These are phyloP conservation scores for Lyophyllum semitale DNA, from an alignment of 768 basidiomycete species.

Conservation along the genomic window DNA sequence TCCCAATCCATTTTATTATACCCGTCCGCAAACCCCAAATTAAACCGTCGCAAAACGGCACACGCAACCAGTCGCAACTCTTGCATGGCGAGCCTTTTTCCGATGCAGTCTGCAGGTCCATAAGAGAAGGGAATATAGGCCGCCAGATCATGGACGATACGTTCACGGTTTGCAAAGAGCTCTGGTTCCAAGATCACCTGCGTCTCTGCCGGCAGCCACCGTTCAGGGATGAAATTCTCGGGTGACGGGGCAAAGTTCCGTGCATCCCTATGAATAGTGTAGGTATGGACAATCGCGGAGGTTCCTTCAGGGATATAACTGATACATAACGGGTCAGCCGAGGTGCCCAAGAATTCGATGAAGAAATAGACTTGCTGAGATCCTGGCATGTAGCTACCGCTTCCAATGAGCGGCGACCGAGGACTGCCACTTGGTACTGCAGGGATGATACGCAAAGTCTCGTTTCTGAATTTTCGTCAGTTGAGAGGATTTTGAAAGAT, in stretches of 20 bases:
- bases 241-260: constrained; percentile 40
- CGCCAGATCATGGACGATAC: constrained; percentile 21
- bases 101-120: constrained; percentile 54
- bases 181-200: constrained; percentile 19
- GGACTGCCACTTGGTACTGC: constrained; percentile 35
- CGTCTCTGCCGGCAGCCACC: constrained; percentile 31
- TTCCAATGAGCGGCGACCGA: constrained; percentile 20
- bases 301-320: constrained; percentile 44
- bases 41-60: constrained; percentile 30
- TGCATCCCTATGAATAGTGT: constrained; percentile 37
- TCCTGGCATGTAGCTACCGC: constrained; percentile 14
- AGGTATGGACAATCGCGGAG: constrained; percentile 35
- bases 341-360: neutral
- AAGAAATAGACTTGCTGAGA: constrained; percentile 17
- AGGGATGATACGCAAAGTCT: constrained; percentile 38
- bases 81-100: constrained; percentile 36
- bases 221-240: constrained; percentile 38
- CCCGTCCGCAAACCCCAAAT: constrained; percentile 26
- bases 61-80: constrained; percentile 34
- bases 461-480: constrained; percentile 28
- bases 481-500: neutral
- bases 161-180: constrained; percentile 13
- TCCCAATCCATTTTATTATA: constrained; percentile 28
- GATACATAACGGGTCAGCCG: neutral
- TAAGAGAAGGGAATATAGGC: constrained; percentile 41